Conservation (phyloP, 208 protist species). For the Vickermania spadyakhi region DNA sequence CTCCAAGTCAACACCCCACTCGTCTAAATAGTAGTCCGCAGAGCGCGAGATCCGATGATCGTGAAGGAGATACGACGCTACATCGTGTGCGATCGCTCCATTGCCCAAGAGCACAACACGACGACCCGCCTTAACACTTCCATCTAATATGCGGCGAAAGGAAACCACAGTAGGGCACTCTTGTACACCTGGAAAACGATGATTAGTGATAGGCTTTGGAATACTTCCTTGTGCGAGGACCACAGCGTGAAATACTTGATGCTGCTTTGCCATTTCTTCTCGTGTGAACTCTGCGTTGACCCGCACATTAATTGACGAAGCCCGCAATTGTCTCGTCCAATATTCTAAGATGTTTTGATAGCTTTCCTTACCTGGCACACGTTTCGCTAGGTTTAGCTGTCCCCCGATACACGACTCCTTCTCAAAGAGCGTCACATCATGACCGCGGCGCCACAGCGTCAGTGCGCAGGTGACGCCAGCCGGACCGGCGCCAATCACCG, state of each 20-base stretch:
- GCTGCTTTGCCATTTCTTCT: conserved; percentile 64
- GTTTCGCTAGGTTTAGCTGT: conserved; percentile 91
- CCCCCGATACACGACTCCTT: conserved; percentile 67
- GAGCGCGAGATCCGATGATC: conserved; percentile 71
- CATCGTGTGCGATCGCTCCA: conserved; percentile 77
- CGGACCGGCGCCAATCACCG: conserved; percentile 88
- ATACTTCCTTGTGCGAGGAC: conserved; percentile 67
- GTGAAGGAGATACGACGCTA: conserved; percentile 77
- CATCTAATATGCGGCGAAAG: conserved; percentile 67
- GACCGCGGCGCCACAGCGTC: conserved; percentile 82
- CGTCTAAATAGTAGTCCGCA: conserved; percentile 49
- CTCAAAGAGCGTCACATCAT: conserved; percentile 90
- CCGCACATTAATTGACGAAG: conserved; percentile 72
- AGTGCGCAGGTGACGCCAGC: conserved; percentile 87
- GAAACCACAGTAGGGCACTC: conserved; percentile 62
- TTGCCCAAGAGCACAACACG: conserved; percentile 80
- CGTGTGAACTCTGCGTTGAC: conserved; percentile 65
- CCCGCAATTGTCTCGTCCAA: conserved; percentile 76
- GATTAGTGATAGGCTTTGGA: conserved; percentile 49
- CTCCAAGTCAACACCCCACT: conserved; percentile 83
- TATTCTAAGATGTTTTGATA: conserved; percentile 89
- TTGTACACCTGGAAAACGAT: conserved; percentile 50
- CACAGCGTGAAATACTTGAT: conserved; percentile 78
- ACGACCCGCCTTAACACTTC: conserved; percentile 61
- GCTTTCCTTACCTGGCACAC: conserved; percentile 90